Percentiles rank a stretch among this genome's conserved stretches.
These are phyloP conservation scores for Cytospora schulzeri DNA, from an alignment of 2,329 filamentous ascomycete genomes.

Conservation along the genomic window DNA sequence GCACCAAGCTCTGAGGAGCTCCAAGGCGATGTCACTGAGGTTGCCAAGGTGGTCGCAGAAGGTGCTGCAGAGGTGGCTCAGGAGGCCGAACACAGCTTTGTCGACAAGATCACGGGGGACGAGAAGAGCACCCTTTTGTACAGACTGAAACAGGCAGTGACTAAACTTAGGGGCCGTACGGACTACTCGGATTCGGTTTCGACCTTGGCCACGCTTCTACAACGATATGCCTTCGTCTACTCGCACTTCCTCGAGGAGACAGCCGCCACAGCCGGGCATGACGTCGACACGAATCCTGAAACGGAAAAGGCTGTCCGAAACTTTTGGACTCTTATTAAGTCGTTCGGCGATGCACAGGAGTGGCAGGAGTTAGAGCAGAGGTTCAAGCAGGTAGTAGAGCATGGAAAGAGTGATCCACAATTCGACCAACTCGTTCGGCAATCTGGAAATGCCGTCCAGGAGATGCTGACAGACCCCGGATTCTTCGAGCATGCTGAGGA, in stretches of 20 bases:
- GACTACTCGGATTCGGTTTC: conserved; percentile 89
- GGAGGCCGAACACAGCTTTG: conserved; percentile 69
- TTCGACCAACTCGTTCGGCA: conserved; percentile 79
- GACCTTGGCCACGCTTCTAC: conserved; percentile 72
- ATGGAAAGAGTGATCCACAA: conserved; percentile 76
- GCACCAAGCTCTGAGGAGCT: conserved; percentile 66
- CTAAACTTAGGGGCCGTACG: conserved; percentile 71
- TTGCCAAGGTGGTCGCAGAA: conserved; percentile 56
- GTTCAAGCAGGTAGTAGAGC: conserved; percentile 71
- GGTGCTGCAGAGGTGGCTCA: conserved; percentile 55
- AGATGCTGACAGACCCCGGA: conserved; percentile 80
- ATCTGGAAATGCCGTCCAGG: conserved; percentile 73
- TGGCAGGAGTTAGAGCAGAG: conserved; percentile 76
- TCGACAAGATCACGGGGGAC: conserved; percentile 71
- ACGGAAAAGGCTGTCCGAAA: conserved; percentile 76
- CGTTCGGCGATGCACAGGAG: conserved; percentile 71
- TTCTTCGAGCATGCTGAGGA: conserved; percentile 77
- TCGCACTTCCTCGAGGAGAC: conserved; percentile 72
- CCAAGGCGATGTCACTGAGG: conserved; percentile 55
- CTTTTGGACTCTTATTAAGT: conserved; percentile 78
- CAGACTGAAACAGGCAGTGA: conserved; percentile 75
- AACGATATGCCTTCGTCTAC: conserved; percentile 78
- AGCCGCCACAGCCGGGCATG: conserved; percentile 66
- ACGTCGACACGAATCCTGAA: conserved; percentile 72
- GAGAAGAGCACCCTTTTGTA: conserved; percentile 73